Conservation (phyloP, 2,329 filamentous ascomycete species). For the Xylaria sp. region DNA sequence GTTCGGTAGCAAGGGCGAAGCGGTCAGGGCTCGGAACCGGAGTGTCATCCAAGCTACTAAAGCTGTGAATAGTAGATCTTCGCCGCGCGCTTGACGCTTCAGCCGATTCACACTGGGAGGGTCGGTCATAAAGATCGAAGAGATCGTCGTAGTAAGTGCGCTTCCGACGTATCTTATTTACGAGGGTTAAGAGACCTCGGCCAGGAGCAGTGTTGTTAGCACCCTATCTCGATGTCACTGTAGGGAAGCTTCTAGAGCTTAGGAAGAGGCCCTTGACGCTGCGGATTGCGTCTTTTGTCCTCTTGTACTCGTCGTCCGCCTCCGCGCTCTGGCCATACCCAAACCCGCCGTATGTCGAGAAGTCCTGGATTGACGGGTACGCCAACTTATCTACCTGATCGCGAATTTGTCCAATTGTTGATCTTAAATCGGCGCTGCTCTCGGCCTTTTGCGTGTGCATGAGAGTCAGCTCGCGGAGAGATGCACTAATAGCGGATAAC, state of each 20-base stretch:
- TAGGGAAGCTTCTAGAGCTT: conserved; percentile 78
- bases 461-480: conserved; percentile 57
- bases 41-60: background rate
- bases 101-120: too few relatives aligned
- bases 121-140: too few relatives aligned
- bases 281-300: conserved; percentile 78
- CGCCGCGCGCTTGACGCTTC: background rate
- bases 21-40: background rate
- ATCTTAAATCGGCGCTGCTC: conserved; percentile 62
- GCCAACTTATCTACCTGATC: conserved; percentile 73
- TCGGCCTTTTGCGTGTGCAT: conserved; percentile 59
- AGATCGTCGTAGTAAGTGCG: background rate
- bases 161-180: background rate
- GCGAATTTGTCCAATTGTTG: conserved; percentile 67
- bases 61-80: background rate
- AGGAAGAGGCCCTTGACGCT: conserved; percentile 83
- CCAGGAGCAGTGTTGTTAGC: conserved; percentile 23
- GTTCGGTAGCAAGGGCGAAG: background rate
- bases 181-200: background rate
- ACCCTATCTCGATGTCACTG: conserved; percentile 50
- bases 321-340: conserved; percentile 58
- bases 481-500: conserved; percentile 57
- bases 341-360: conserved; percentile 55
- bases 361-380: conserved; percentile 56
- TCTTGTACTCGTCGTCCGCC: conserved; percentile 76